Evolutionary conservation across 2,329 filamentous ascomycete species (phyloP).

Genomic region (Fusarium euwallaceae): DNA sequence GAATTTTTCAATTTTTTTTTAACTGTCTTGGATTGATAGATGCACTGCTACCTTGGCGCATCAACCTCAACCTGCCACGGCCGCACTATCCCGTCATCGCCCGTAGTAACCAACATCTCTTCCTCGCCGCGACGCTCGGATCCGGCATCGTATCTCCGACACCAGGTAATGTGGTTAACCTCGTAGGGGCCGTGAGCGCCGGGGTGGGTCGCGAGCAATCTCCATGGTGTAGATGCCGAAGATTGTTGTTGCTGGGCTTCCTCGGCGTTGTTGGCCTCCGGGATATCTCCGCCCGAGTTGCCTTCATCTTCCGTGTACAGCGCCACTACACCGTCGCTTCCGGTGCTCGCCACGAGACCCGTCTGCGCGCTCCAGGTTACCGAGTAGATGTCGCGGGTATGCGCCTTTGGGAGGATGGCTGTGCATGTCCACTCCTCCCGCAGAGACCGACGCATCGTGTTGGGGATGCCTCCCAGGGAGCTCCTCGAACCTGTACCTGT

Average conservation of each 20-base stretch:
- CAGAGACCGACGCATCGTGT: slow-evolving; percentile 83
- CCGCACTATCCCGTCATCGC: slow-evolving; percentile 89
- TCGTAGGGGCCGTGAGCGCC: slow-evolving; percentile 93
- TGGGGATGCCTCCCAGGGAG: slow-evolving; percentile 78
- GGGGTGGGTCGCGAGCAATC: slow-evolving; percentile 74
- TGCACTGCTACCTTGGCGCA: slow-evolving; percentile 24
- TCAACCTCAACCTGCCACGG: slow-evolving; percentile 76
- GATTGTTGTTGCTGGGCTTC: slow-evolving; percentile 1
- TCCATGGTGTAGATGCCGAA: slow-evolving; percentile 70
- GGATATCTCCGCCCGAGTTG: slow-evolving; percentile 17
- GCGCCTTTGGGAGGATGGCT: slow-evolving; percentile 77
- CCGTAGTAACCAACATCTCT: slow-evolving; percentile 90
- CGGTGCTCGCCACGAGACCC: slow-evolving; percentile 86
- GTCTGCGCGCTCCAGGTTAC: slow-evolving; percentile 84
- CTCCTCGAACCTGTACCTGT: slow-evolving; percentile 52
- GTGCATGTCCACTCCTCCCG: slow-evolving; percentile 90
- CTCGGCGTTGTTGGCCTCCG: slow-evolving; percentile 22
- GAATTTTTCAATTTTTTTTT: background rate
- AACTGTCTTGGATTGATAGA: slow-evolving; percentile 5
- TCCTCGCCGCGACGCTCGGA: slow-evolving; percentile 69
- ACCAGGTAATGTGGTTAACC: slow-evolving; percentile 93
- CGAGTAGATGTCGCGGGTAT: slow-evolving; percentile 87
- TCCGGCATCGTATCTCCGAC: slow-evolving; percentile 78
- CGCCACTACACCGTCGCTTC: slow-evolving; percentile 86
- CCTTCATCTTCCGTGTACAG: slow-evolving; percentile 66